These are phyloP conservation scores for Citrus inodora DNA, from an alignment of 345 rosid genomes.

Conservation along the genomic window DNA sequence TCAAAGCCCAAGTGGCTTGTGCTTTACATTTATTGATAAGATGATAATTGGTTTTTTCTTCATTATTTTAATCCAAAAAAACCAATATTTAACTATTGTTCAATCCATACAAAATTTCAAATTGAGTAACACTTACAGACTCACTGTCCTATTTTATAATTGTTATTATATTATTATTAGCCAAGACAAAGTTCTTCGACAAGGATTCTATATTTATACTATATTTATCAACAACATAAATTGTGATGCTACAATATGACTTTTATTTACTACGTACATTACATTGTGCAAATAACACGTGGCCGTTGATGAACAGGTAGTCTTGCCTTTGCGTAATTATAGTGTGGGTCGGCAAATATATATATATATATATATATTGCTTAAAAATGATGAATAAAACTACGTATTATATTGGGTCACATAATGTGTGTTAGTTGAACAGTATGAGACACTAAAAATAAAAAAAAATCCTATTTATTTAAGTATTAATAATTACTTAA, in stretches of 20 bases:
- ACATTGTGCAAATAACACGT: not conserved
- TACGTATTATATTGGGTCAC: not conserved
- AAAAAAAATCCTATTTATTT: not conserved
- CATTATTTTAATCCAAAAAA: not conserved
- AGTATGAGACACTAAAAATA: not conserved
- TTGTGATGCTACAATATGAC: too few relatives aligned
- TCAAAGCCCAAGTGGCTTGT: too few relatives aligned
- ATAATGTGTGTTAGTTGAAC: slow-evolving; percentile 27
- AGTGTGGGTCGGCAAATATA: slow-evolving; percentile 12
- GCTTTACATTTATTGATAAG: not conserved
- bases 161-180: too few relatives aligned
- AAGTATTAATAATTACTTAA: not conserved
- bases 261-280: not conserved
- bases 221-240: not conserved
- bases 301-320: not conserved
- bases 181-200: not conserved
- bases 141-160: not conserved
- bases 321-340: not conserved
- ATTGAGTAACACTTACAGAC: not conserved
- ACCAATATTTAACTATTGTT: not conserved
- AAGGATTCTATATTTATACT: slow-evolving; percentile 7
- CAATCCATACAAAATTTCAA: not conserved
- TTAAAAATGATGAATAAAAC: not conserved
- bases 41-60: not conserved
- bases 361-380: not conserved